Conservation (phyloP, 2,329 filamentous ascomycete genomes). For the Fragosphaeria purpurea region DNA sequence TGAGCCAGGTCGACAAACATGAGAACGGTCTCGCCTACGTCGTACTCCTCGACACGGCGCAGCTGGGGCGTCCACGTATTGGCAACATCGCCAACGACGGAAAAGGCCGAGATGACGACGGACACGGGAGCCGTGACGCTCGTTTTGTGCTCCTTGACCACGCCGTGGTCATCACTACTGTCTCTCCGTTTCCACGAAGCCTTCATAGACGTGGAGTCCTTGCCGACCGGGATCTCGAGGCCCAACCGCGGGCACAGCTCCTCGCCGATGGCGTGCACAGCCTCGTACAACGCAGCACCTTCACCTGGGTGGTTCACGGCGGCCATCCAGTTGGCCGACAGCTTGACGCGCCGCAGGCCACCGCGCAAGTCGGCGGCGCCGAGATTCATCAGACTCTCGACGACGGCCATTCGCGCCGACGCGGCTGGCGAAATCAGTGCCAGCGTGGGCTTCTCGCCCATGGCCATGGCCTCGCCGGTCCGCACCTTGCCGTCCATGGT, state of each 20-base stretch:
- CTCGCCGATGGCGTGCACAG: slow-evolving; percentile 86
- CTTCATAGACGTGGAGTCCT: slow-evolving; percentile 99
- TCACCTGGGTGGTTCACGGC: slow-evolving; percentile 90
- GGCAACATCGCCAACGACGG: slow-evolving; percentile 68
- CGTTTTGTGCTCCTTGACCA: slow-evolving; percentile 32
- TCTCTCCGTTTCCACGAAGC: slow-evolving; percentile 71
- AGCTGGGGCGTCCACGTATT: slow-evolving; percentile 93
- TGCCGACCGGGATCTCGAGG: slow-evolving; percentile 89
- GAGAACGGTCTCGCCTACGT: slow-evolving; percentile 79
- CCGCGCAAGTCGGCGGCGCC: slow-evolving; percentile 57
- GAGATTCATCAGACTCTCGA: slow-evolving; percentile 86
- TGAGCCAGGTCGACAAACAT: slow-evolving; percentile 85
- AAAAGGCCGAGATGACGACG: slow-evolving; percentile 83
- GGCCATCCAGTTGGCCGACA: slow-evolving; percentile 98
- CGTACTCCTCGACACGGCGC: slow-evolving; percentile 54
- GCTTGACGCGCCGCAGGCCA: slow-evolving; percentile 68
- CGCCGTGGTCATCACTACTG: slow-evolving; percentile 28
- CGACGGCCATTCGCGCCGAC: slow-evolving; percentile 93
- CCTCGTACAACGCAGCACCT: slow-evolving; percentile 84
- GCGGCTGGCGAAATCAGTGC: slow-evolving; percentile 83
- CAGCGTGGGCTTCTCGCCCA: slow-evolving; percentile 85
- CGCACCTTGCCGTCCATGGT: slow-evolving; percentile 53
- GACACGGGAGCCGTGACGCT: slow-evolving; percentile 90
- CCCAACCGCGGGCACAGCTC: slow-evolving; percentile 84
- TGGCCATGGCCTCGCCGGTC: slow-evolving; percentile 92